phyloP scores from a whole-genome alignment of 2,329 filamentous ascomycete genomes.

The Zasmidium citrigriseum region DNA sequence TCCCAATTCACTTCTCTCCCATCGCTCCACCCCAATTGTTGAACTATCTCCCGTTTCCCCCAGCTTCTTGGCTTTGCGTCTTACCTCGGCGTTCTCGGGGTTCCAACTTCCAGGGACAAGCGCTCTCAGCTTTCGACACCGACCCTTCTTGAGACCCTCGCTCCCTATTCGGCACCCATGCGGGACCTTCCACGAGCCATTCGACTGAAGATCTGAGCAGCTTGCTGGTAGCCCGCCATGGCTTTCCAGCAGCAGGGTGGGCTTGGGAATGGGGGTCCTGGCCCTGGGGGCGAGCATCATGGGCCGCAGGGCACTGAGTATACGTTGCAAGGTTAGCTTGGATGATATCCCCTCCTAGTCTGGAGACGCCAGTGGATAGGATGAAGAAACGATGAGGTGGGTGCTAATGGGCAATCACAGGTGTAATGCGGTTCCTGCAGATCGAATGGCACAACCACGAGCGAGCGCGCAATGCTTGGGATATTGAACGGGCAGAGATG shows the following conservation, averaged over 20 bases:
- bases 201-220: neutral
- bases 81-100: neutral
- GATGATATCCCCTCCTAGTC: neutral
- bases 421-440: constrained; percentile 98
- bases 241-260: constrained; percentile 70
- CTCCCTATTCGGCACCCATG: no score
- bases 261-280: constrained; percentile 59
- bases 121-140: neutral
- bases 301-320: constrained; percentile 67
- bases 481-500: constrained; percentile 99
- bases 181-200: neutral
- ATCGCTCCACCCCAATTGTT: neutral
- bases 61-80: neutral
- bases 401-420: constrained; percentile 48
- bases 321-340: constrained; percentile 69
- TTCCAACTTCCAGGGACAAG: neutral
- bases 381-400: neutral
- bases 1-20: neutral
- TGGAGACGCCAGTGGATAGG: neutral
- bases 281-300: constrained; percentile 50
- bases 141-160: neutral
- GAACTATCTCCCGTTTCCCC: neutral
- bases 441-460: constrained; percentile 99
- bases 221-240: constrained; percentile 47
- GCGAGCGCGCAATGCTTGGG: constrained; percentile 96